Evolutionary conservation across 352 stramenopile species (phyloP), one percentile per base, ranked within the genome.

Genomic region (Blastocystis sp.): DNA sequence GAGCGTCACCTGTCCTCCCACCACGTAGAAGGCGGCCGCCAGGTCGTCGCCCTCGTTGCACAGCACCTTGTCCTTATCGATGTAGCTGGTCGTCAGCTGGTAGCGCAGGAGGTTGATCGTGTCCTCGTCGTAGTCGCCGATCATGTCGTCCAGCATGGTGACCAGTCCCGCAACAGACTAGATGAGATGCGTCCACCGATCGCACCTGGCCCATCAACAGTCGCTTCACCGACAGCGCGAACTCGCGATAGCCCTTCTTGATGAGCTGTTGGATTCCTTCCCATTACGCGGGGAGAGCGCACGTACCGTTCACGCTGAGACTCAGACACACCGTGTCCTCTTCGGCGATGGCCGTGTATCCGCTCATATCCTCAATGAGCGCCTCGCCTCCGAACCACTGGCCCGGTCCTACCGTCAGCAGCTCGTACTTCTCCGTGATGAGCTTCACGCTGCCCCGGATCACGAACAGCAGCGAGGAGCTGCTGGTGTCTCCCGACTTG

Each of bases 381-480:
- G 69, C 69, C 32, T 81, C 69, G 27, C 75, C 75, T 27, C 75
- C 75, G 32, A 85, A 72, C 75, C 75, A 85, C 16, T 85, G 48
- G 21, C 75, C 75, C 34, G 75, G 40, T 11, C 56, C 56, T 42
- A 85, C 34, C 36, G 63, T 76, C 8, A 40, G 16, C n/a, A 85
- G 29, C 36, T 85, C 51, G 40, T 48, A 72, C 46, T 54, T 85
- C 21, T 51, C 34, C n/a, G 75, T 85, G 1, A 76, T 56, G 4
- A 85, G 63, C 32, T 76, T 85, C 40, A 85, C 53, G n/a, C 48
- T 69, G 2, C 75, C 75, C 36, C 36, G 27, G 18, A 75, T 42
- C 27, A 85, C 42, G 1, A 76, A 61, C 57, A 85, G 48, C 27
- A 85, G 32, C 29, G 75, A 85, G 0, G 29, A 42, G 32, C 75